Percentiles rank a stretch among this genome's conserved stretches.
These are phyloP conservation scores for Sclerotinia trifoliorum DNA, from an alignment of 2,329 filamentous ascomycete genomes.

Conservation along the genomic window DNA sequence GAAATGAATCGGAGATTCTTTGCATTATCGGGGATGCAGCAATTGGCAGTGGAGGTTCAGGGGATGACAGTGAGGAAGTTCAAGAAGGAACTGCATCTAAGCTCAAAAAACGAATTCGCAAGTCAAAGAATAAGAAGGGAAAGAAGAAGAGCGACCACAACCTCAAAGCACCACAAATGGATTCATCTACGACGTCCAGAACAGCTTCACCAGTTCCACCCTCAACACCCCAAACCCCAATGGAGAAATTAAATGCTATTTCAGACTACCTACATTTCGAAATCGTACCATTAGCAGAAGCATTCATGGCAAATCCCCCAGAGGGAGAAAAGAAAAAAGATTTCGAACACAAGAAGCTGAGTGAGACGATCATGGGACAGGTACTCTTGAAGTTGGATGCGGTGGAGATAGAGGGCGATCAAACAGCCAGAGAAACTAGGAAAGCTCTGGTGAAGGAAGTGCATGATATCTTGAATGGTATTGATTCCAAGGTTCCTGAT, in stretches of 20 bases:
- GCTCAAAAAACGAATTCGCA: slow-evolving; percentile 35
- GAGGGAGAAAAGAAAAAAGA: slow-evolving; percentile 63
- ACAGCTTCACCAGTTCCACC: slow-evolving; percentile 34
- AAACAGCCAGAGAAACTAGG: slow-evolving; percentile 61
- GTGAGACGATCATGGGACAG: slow-evolving; percentile 74
- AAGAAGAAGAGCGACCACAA: slow-evolving; percentile 37
- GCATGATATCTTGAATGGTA: slow-evolving; percentile 61
- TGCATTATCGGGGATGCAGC: slow-evolving; percentile 55
- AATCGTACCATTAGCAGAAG: slow-evolving; percentile 62
- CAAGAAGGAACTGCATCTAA: slow-evolving; percentile 38
- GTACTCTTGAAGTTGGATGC: slow-evolving; percentile 74
- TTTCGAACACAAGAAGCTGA: slow-evolving; percentile 73
- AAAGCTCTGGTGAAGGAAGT: slow-evolving; percentile 73
- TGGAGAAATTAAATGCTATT: slow-evolving; percentile 67
- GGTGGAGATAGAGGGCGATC: slow-evolving; percentile 70
- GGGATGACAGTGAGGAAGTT: slow-evolving; percentile 46
- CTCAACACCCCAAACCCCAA: slow-evolving; percentile 45
- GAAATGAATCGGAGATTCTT: slow-evolving; percentile 61
- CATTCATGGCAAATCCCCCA: slow-evolving; percentile 63
- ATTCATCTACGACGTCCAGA: slow-evolving; percentile 36
- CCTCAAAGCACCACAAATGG: slow-evolving; percentile 35
- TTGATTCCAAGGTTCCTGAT: slow-evolving; percentile 50
- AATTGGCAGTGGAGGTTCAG: slow-evolving; percentile 46
- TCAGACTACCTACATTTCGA: slow-evolving; percentile 61
- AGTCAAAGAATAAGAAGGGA: slow-evolving; percentile 46